phyloP scores from a whole-genome alignment of 306 rosid genomes.

The Quercus ilex region DNA sequence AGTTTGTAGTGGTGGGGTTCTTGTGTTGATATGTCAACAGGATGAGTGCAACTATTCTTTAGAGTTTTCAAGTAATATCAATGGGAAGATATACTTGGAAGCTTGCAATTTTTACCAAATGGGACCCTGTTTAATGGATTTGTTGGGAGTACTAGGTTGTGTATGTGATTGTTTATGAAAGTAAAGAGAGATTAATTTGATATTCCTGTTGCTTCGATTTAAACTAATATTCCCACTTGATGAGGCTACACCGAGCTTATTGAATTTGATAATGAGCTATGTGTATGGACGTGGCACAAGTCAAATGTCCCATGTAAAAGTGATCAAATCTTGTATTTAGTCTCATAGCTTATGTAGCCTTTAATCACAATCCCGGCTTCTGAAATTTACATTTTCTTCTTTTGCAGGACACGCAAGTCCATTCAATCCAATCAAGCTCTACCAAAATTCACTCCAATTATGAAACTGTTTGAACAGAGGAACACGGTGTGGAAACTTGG shows the following conservation, averaged over 20 bases:
- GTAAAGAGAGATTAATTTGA: no score
- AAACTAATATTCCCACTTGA: background rate
- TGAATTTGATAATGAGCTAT: background rate
- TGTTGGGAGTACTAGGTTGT: no score
- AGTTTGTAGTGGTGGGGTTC: background rate
- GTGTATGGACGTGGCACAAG: background rate
- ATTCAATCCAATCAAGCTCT: conserved; percentile 37
- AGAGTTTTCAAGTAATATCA: background rate
- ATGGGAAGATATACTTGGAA: background rate
- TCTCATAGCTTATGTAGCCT: background rate
- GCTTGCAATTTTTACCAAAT: background rate
- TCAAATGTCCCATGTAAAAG: background rate
- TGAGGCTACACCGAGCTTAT: background rate
- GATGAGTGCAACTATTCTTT: background rate
- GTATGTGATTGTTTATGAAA: no score
- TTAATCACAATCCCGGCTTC: conserved; percentile 8
- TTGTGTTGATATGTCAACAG: background rate
- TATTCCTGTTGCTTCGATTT: no score
- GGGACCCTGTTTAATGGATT: no score
- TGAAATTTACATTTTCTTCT: conserved; percentile 25
- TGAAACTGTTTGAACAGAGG: conserved; percentile 31
- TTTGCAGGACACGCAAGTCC: conserved; percentile 62
- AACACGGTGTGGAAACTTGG: conserved; percentile 24
- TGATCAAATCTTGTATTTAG: background rate
- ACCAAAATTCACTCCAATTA: conserved; percentile 23